Evolutionary conservation across 2,329 filamentous ascomycete species (phyloP).

Genomic region (Aspergillus sp.): DNA sequence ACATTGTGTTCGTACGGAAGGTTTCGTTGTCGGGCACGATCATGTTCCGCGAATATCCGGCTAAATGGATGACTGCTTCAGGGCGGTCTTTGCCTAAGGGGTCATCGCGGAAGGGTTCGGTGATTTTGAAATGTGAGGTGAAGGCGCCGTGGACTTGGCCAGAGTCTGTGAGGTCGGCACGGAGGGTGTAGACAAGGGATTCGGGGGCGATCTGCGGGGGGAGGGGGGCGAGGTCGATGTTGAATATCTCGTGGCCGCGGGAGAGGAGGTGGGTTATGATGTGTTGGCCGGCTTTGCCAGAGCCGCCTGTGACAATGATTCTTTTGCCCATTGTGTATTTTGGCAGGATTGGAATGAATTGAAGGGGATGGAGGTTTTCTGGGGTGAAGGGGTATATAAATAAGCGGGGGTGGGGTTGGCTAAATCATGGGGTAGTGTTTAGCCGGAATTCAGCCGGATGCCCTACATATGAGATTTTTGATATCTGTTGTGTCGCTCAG

Average conservation of each 20-base stretch:
- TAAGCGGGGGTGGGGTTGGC: too few relatives aligned
- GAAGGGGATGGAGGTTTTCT: too few relatives aligned
- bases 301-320: conserved; percentile 51
- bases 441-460: too few relatives aligned
- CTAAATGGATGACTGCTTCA: conserved; percentile 58
- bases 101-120: conserved; percentile 27
- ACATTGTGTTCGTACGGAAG: conserved; percentile 50
- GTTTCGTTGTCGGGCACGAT: conserved; percentile 56
- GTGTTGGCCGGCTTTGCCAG: conserved; percentile 50
- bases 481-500: too few relatives aligned
- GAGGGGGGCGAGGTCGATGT: conserved; percentile 48
- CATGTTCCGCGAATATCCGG: conserved; percentile 54
- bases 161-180: conserved; percentile 49
- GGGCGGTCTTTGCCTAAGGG: conserved; percentile 35
- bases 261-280: conserved; percentile 48
- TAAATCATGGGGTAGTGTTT: too few relatives aligned
- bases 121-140: conserved; percentile 51
- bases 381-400: too few relatives aligned
- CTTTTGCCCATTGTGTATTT: conserved; percentile 6
- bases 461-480: too few relatives aligned
- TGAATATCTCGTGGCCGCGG: conserved; percentile 48
- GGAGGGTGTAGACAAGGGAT: conserved; percentile 49
- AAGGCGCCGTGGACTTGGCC: conserved; percentile 53
- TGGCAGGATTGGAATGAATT: too few relatives aligned
- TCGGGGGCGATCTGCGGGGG: conserved; percentile 3